These are phyloP conservation scores for Moelleriella libera DNA, from an alignment of 2,329 filamentous ascomycete genomes.

Conservation along the genomic window DNA sequence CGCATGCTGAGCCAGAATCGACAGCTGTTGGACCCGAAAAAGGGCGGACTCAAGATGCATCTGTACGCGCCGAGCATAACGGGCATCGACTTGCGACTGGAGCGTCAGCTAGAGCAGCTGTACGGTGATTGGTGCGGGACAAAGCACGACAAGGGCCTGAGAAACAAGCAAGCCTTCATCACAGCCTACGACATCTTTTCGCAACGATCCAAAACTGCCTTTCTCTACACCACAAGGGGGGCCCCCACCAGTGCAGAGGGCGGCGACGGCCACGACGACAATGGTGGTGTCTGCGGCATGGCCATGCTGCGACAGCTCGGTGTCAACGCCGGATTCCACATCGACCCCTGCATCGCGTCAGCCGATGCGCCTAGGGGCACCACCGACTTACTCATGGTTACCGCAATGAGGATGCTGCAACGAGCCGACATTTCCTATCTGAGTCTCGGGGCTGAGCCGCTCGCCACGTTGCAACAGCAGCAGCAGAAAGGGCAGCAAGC, in stretches of 20 bases:
- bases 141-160: slow-evolving; percentile 3
- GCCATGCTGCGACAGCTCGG: slow-evolving; percentile 8
- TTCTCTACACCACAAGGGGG: slow-evolving; percentile 4
- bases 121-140: slow-evolving; percentile 8
- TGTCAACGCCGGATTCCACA: slow-evolving; percentile 8
- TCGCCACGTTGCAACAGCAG: slow-evolving; percentile 3
- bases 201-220: slow-evolving; percentile 6
- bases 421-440: slow-evolving; percentile 8
- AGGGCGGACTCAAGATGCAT: slow-evolving; percentile 5
- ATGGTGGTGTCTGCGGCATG: slow-evolving; percentile 7
- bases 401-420: slow-evolving; percentile 8
- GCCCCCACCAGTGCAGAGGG: too few relatives aligned
- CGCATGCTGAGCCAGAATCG: slow-evolving; percentile 9
- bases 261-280: background rate
- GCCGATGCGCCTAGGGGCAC: slow-evolving; percentile 4
- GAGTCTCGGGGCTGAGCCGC: slow-evolving; percentile 9
- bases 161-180: slow-evolving; percentile 8
- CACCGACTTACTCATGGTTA: slow-evolving; percentile 8
- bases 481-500: slow-evolving; percentile 3
- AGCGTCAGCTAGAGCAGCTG: slow-evolving; percentile 6
- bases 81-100: slow-evolving; percentile 5
- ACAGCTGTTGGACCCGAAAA: slow-evolving; percentile 7
- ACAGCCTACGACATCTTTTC: slow-evolving; percentile 9
- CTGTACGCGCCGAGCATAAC: background rate
- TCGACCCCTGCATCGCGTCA: slow-evolving; percentile 10